phyloP scores from a whole-genome alignment of 2,329 filamentous ascomycete species.

The Penicillium vulpinum region DNA sequence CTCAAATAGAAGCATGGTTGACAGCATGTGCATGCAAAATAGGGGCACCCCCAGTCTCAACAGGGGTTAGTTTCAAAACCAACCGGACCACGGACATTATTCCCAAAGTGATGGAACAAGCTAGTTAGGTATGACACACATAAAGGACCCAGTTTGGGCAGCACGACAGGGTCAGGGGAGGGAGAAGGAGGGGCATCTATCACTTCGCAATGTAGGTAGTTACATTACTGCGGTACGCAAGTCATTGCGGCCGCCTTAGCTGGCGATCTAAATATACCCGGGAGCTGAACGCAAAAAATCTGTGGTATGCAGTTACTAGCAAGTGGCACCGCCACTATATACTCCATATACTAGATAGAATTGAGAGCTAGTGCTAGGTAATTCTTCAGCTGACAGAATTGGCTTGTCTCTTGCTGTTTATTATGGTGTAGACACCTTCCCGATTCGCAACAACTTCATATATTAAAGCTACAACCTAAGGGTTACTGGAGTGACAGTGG shows the following conservation, averaged over 20 bases:
- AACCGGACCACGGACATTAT: slow-evolving; percentile 6
- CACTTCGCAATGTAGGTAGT: neutral
- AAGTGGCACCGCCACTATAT: neutral
- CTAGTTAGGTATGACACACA: slow-evolving; percentile 1
- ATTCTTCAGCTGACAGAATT: neutral
- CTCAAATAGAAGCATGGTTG: neutral
- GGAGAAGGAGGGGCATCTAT: neutral
- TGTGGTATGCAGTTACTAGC: neutral
- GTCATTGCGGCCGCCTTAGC: neutral
- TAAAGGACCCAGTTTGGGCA: neutral
- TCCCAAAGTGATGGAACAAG: neutral
- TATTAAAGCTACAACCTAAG: neutral
- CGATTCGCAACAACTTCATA: slow-evolving; percentile 1
- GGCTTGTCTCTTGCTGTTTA: neutral
- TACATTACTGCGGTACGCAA: neutral
- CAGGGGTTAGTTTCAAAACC: neutral
- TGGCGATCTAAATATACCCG: slow-evolving; percentile 8
- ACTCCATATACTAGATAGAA: neutral
- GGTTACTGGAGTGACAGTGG: slow-evolving; percentile 5
- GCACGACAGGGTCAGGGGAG: neutral
- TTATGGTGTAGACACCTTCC: slow-evolving; percentile 7
- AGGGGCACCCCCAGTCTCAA: neutral
- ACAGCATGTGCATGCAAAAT: neutral
- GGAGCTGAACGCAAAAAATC: neutral
- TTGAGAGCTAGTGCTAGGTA: neutral